These are phyloP conservation scores for Aspergillus fijiensis DNA, from an alignment of 2,329 filamentous ascomycete species.

Conservation along the genomic window DNA sequence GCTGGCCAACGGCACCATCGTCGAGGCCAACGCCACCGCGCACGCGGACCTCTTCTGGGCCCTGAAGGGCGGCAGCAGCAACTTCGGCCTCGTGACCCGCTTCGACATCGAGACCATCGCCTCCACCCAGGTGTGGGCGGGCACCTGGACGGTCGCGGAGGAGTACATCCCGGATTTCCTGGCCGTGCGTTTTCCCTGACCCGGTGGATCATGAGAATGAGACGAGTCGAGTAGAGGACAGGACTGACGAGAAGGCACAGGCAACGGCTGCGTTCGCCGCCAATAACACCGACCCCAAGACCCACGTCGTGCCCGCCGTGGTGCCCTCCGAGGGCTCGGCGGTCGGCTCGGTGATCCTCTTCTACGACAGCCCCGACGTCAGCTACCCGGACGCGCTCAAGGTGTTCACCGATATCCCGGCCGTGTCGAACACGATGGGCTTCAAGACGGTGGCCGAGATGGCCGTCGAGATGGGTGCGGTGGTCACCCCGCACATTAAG, in stretches of 20 bases:
- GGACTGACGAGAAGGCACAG: conserved; percentile 15
- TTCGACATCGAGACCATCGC: conserved; percentile 38
- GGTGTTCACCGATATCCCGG: conserved; percentile 38
- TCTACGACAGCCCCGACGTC: conserved; percentile 37
- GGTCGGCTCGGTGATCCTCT: conserved; percentile 38
- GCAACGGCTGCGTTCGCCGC: conserved; percentile 28
- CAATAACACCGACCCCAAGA: conserved; percentile 32
- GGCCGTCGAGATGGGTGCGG: conserved; percentile 31
- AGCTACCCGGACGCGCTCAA: conserved; percentile 35
- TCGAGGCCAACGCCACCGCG: conserved; percentile 35
- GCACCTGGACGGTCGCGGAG: conserved; percentile 26
- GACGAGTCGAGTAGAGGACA: too few species aligned
- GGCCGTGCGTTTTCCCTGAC: conserved; percentile 13
- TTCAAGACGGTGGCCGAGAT: conserved; percentile 41
- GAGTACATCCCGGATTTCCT: conserved; percentile 29
- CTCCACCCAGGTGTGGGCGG: conserved; percentile 36
- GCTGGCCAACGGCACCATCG: conserved; percentile 38
- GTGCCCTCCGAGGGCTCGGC: conserved; percentile 25
- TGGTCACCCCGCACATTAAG: conserved; percentile 38
- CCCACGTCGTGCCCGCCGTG: conserved; percentile 32
- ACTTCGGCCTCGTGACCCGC: conserved; percentile 46
- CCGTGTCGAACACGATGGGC: conserved; percentile 33
- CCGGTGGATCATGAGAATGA: too few species aligned
- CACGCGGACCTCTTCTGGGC: conserved; percentile 40
- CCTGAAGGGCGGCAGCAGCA: conserved; percentile 45